A percentile compares a stretch with the other conserved stretches of the same genome.
These are phyloP conservation scores for Zymoseptoria pseudotritici DNA, from an alignment of 2,329 filamentous ascomycete species.

Conservation along the genomic window DNA sequence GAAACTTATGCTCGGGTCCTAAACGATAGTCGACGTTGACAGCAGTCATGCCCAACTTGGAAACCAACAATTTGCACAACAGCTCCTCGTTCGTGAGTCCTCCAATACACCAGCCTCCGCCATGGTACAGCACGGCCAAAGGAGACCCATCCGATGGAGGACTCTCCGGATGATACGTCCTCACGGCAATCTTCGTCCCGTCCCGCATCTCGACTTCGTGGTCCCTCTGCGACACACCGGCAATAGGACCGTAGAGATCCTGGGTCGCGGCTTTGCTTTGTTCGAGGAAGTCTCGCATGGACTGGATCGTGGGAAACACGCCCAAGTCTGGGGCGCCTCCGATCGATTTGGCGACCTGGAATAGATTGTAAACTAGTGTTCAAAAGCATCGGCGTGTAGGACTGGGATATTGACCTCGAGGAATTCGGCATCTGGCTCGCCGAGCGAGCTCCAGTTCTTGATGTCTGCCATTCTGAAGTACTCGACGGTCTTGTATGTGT, in stretches of 20 bases:
- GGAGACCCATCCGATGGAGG: slow-evolving; percentile 15
- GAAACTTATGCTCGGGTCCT: slow-evolving; percentile 46
- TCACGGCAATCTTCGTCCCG: slow-evolving; percentile 28
- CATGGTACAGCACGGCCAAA: slow-evolving; percentile 37
- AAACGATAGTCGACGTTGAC: slow-evolving; percentile 47
- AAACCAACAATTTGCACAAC: slow-evolving; percentile 34
- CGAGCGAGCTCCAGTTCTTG: slow-evolving; percentile 22
- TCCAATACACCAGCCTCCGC: slow-evolving; percentile 41
- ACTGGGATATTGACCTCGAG: slow-evolving; percentile 8
- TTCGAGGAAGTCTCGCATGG: slow-evolving; percentile 16
- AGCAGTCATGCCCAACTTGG: slow-evolving; percentile 34
- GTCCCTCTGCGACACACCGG: slow-evolving; percentile 34
- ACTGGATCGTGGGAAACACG: slow-evolving; percentile 16
- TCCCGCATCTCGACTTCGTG: slow-evolving; percentile 31
- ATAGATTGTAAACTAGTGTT: neutral
- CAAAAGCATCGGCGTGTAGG: neutral
- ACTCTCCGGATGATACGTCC: slow-evolving; percentile 21
- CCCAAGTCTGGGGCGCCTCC: slow-evolving; percentile 22
- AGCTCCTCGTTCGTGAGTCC: slow-evolving; percentile 37
- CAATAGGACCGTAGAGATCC: slow-evolving; percentile 5
- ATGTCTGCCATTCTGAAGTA: slow-evolving; percentile 21
- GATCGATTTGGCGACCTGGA: slow-evolving; percentile 8
- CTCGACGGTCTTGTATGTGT: neutral
- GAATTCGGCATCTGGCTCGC: slow-evolving; percentile 21
- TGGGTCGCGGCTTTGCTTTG: slow-evolving; percentile 12